Evolutionary conservation across 2,329 filamentous ascomycete species (phyloP).

Genomic region (Plenodomus lindquistii): DNA sequence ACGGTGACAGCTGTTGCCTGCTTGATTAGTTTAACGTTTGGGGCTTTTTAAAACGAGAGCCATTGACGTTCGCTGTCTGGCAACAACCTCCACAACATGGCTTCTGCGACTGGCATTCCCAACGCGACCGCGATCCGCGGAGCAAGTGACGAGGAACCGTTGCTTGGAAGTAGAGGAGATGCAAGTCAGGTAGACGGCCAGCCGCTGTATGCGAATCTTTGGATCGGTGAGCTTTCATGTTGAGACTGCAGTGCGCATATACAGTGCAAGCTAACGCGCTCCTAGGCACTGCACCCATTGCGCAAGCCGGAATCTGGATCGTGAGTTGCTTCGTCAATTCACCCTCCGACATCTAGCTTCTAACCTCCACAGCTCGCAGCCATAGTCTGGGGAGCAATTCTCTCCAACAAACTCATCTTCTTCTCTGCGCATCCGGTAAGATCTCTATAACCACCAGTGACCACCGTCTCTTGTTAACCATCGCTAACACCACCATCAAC

Average conservation of each 20-base stretch:
- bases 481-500: background rate
- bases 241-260: background rate
- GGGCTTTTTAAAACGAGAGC: background rate
- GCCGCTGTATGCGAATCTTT: constrained; percentile 70
- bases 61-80: background rate
- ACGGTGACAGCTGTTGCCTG: background rate
- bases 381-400: constrained; percentile 77
- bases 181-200: constrained; percentile 69
- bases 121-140: constrained; percentile 40
- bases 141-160: constrained; percentile 65
- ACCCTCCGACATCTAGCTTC: background rate
- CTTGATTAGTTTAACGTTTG: background rate
- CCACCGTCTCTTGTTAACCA: constrained; percentile 8
- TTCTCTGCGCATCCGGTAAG: constrained; percentile 87
- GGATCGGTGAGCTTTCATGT: constrained; percentile 64
- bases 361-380: constrained; percentile 60
- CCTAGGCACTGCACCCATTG: constrained; percentile 77
- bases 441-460: background rate
- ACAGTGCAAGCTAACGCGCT: background rate
- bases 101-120: constrained; percentile 70
- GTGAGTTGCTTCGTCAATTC: constrained; percentile 44
- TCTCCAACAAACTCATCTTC: constrained; percentile 71
- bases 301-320: constrained; percentile 77
- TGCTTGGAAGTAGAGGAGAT: constrained; percentile 73
- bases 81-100: constrained; percentile 54